A percentile compares a stretch with the other conserved stretches of the same genome.
Evolutionary conservation across 257 asterid species (phyloP).

Genomic region (Voacanga thouarsii): DNA sequence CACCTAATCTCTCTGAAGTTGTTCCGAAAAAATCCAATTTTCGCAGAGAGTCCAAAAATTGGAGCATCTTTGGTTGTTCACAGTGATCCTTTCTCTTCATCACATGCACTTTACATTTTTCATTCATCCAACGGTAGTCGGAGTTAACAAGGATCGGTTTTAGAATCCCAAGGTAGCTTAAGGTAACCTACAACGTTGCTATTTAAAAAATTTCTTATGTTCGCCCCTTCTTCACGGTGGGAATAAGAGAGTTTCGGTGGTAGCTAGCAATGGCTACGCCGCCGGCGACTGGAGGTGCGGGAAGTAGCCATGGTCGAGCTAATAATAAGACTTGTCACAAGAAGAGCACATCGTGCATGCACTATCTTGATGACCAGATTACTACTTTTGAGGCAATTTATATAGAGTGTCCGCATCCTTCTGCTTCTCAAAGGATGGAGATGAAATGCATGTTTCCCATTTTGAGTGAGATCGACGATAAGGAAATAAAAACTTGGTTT

Average conservation of each 20-base stretch:
- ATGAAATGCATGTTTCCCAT: slow-evolving; percentile 3
- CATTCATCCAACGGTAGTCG: not conserved
- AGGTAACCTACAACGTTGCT: too few relatives aligned
- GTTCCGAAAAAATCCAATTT: not conserved
- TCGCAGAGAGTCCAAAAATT: not conserved
- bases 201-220: not conserved
- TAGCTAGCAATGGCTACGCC: not conserved
- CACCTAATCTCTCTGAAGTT: not conserved
- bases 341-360: not conserved
- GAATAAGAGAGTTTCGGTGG: not conserved
- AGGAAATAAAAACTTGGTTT: not conserved
- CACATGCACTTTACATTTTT: not conserved
- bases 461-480: not conserved
- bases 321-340: not conserved
- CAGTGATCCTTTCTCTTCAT: not conserved
- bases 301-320: not conserved
- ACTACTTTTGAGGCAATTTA: not conserved
- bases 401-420: not conserved
- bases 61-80: not conserved
- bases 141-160: not conserved
- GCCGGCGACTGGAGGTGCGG: not conserved
- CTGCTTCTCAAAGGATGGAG: slow-evolving; percentile 6
- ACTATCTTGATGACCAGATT: not conserved
- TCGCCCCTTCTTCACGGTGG: not conserved
- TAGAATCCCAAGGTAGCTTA: not conserved